These are phyloP conservation scores for Saprolegnia diclina DNA, from an alignment of 352 stramenopile species.

Conservation along the genomic window DNA sequence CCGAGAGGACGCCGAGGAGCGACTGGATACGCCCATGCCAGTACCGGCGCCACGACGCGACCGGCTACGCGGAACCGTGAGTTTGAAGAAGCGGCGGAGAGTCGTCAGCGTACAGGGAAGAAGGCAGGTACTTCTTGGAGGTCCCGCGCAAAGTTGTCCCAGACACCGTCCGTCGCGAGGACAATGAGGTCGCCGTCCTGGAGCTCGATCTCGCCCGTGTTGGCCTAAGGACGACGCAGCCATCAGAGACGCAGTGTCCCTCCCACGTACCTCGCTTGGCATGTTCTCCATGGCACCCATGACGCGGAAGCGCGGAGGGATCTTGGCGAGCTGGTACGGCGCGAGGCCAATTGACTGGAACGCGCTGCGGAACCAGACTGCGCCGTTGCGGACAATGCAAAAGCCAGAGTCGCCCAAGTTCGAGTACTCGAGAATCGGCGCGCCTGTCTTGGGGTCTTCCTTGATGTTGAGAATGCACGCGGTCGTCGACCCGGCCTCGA, in stretches of 20 bases:
- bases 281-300: conserved; percentile 77
- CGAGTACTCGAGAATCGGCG: conserved; percentile 62
- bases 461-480: conserved; percentile 68
- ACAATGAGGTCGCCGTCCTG: conserved; percentile 70
- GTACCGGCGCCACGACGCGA: conserved; percentile 54
- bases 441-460: conserved; percentile 34
- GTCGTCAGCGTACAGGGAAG: conserved; percentile 43
- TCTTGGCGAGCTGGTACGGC: conserved; percentile 72
- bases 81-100: neutral
- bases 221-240: conserved; percentile 36
- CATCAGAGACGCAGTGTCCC: neutral
- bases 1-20: conserved; percentile 54
- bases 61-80: conserved; percentile 34
- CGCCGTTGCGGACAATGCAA: conserved; percentile 54
- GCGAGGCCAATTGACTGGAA: conserved; percentile 60
- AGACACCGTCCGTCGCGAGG: conserved; percentile 72
- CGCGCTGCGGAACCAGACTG: conserved; percentile 64
- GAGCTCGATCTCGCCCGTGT: conserved; percentile 64
- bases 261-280: conserved; percentile 45
- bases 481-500: conserved; percentile 73
- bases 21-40: conserved; percentile 55
- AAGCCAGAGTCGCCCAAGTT: conserved; percentile 78
- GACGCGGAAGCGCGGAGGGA: conserved; percentile 60
- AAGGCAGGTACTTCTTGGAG: conserved; percentile 43
- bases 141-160: conserved; percentile 70